Base-by-base conservation (phyloP, 2,329 filamentous ascomycete species). In the Diaporthe sp. region DNA sequence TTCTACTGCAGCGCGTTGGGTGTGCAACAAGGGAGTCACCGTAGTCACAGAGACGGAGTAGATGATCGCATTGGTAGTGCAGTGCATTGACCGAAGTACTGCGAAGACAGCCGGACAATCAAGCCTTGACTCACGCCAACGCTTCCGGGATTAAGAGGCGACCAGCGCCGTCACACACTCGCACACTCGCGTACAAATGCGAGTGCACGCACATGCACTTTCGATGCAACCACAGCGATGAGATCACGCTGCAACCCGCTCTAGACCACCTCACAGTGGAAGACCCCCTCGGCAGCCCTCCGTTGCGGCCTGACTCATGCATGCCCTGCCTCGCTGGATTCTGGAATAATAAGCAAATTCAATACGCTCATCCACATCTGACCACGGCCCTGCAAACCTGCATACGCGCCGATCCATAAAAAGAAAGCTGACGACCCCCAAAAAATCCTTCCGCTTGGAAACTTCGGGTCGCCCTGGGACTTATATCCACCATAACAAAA, bases 331-430 rank as follows among this genome's bases (percentile, higher is more conserved):
- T 61, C 39, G 70, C 55, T 63, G 71, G 51, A 58, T 59, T 47
- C 39, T 61, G 7, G 32, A 25, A 53, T 55, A 65, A 74, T 35
- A 71, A 55, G 37, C 69, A 71, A 69, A 63, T 47, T 51, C 61
- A 59, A 73, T 50, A 35, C 61, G 27, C 55, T 35, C 53, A 74
- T 61, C 55, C 70, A 42, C 27, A 22, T 56, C 70, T 75, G 71
- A 73, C 74, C 61, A 59, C 71, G 39, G 65, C 58, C 39, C 25
- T 39, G 37, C 19, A 65, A 65, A 35, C 47, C 65, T 75, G 66
- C 71, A 73, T 53, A 74, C 68, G 63, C 61, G 71, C 74, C 65
- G 71, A 69, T 73, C 74, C 74, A 73, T 75, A 75, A 75, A 73
- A 73, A 75, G 74, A 59, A 70, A 53, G 47, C 59, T 71, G 73